Evolutionary conservation across 2,329 filamentous ascomycete species (phyloP).

Genomic region (Boeremia lycopersici): DNA sequence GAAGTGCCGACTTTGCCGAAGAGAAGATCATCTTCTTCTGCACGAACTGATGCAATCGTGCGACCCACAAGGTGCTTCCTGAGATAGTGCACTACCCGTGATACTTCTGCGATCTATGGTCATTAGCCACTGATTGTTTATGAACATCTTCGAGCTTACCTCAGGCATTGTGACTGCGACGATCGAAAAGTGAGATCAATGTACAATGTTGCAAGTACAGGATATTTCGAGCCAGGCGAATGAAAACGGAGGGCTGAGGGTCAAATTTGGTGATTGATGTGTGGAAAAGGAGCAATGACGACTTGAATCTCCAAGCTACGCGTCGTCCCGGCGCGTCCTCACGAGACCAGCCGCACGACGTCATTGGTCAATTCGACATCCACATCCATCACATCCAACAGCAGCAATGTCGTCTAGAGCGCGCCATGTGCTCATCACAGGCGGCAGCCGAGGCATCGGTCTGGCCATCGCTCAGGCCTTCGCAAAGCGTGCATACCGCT

Average conservation of each 20-base stretch:
- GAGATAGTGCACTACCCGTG: conserved; percentile 84
- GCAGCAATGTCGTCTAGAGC: conserved; percentile 6
- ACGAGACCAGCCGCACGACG: conserved; percentile 31
- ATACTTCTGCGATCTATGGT: conserved; percentile 63
- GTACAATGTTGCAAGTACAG: no score
- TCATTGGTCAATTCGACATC: conserved; percentile 31
- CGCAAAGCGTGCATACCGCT: conserved; percentile 35
- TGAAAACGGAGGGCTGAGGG: no score
- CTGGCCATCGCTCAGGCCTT: conserved; percentile 46
- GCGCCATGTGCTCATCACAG: conserved; percentile 46
- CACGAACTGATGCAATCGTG: conserved; percentile 71
- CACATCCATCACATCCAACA: background rate
- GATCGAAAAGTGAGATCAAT: no score
- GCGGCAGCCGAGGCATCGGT: conserved; percentile 48
- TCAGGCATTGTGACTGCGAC: conserved; percentile 41
- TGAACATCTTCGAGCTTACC: conserved; percentile 15
- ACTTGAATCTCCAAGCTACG: conserved; percentile 14
- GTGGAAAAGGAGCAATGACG: conserved; percentile 6
- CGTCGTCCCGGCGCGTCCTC: conserved; percentile 27
- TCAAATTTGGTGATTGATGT: background rate
- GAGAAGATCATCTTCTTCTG: conserved; percentile 80
- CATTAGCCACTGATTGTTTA: background rate
- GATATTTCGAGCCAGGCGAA: no score
- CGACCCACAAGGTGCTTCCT: conserved; percentile 83
- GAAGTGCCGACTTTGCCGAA: conserved; percentile 91